Base-by-base conservation (phyloP, 2,329 filamentous ascomycete genomes). In the Alternaria atra region DNA sequence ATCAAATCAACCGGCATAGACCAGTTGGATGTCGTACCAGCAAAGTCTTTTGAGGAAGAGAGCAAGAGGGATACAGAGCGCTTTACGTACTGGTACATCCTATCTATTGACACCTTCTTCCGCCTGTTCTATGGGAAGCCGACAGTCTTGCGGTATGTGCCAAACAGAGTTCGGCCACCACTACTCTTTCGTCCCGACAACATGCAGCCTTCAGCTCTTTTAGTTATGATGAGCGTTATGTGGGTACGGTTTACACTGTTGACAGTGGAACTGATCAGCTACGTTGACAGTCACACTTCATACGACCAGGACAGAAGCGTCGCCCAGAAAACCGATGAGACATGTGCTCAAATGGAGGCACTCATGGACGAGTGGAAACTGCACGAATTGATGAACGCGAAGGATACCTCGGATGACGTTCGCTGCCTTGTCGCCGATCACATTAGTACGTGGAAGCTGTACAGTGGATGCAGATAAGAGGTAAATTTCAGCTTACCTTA, bases 101-200 rank as follows among this genome's bases (percentile, higher is more conserved):
- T 75, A 2, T 67, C 67, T 2, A 72, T 63, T 7, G 73, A 76
- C 40, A 59, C 65, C 2, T 23, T 73, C 15, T 75, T 74, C 48
- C 71, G 72, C 3, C 34, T 75, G 9, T 73, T 76, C 40, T 74
- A 68, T 39, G 66, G 62, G 4, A 76, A 73, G 34, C 73, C 72
- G 29, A 61, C 65, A 2, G 58, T 69, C 17, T 61, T 74, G 8
- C 55, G 60, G 23, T 74, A 67, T 65, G 55, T 52, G 5, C 55
- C 67, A 8, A 53, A 61, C 17, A 66, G 66, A 8, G 63, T 76
- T 20, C 66, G 61, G 25, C 63, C 70, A 15, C 72, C 73, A 9
- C 25, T 61, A 12, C 40, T 74, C 9, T 55, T 75, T 17, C 65
- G 60, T 17, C 13, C 55, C 2, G 32, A 43, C 3, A 66, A 69